Evolutionary conservation across 2,329 filamentous ascomycete species (phyloP).

Genomic region (Phaeosphaeriaceae sp.): DNA sequence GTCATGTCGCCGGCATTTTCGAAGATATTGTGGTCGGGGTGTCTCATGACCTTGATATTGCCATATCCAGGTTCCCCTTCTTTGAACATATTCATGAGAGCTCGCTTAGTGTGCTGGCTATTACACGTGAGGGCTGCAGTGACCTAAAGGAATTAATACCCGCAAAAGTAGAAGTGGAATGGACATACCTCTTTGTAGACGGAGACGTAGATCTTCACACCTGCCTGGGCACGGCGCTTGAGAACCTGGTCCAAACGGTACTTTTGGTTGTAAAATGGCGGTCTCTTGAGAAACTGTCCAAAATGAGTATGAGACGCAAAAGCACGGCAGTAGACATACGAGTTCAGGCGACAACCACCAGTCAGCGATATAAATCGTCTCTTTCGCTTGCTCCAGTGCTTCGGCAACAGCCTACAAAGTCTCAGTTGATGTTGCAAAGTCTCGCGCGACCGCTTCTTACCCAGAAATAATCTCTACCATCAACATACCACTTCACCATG

Average conservation of each 20-base stretch:
- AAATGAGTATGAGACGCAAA: conserved; percentile 6
- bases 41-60: conserved; percentile 88
- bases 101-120: conserved; percentile 90
- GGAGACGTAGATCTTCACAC: conserved; percentile 92
- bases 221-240: conserved; percentile 87
- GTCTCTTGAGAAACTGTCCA: conserved; percentile 75
- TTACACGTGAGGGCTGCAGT: conserved; percentile 78
- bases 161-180: no score
- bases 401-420: conserved; percentile 74
- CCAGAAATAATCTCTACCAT: conserved; percentile 93
- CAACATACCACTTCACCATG: conserved; percentile 95
- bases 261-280: conserved; percentile 82
- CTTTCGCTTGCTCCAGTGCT: conserved; percentile 87
- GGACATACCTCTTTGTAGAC: conserved; percentile 81
- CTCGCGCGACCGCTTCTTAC: conserved; percentile 18
- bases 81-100: conserved; percentile 80
- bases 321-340: conserved; percentile 14
- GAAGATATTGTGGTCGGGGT: conserved; percentile 93
- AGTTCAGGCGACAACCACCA: conserved; percentile 96
- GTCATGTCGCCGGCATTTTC: conserved; percentile 96
- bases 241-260: conserved; percentile 87
- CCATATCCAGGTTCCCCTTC: conserved; percentile 82
- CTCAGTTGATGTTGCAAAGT: conserved; percentile 1
- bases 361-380: conserved; percentile 94
- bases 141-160: conserved; percentile 29